These are phyloP conservation scores for Lichtheimia hyalospora DNA, from an alignment of 371 early-diverging fungal genomes.

Conservation along the genomic window DNA sequence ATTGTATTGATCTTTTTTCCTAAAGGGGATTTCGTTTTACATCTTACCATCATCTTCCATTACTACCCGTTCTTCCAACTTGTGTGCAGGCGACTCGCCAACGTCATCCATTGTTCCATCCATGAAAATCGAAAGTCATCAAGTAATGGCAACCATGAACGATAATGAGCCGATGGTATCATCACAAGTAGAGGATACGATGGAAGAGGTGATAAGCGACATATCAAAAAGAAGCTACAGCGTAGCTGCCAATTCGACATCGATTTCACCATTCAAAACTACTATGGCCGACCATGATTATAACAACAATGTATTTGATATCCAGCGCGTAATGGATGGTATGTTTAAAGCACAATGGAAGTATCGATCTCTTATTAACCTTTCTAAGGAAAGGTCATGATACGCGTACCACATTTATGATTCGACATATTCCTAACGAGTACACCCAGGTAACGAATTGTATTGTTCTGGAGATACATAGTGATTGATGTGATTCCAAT, in stretches of 20 bases:
- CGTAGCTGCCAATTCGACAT: no score
- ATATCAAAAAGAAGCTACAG: no score
- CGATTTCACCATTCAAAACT: not conserved
- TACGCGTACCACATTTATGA: slow-evolving; percentile 85
- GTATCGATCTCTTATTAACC: not conserved
- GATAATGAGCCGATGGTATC: not conserved
- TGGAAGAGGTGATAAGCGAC: not conserved
- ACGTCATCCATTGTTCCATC: not conserved
- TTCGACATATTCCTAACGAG: slow-evolving; percentile 92
- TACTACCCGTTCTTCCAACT: not conserved
- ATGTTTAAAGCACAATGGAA: not conserved
- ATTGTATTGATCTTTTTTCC: not conserved
- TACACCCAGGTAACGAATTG: slow-evolving; percentile 59
- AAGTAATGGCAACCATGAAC: not conserved
- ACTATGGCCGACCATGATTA: not conserved
- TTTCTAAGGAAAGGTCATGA: slow-evolving; percentile 50
- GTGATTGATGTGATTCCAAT: not conserved
- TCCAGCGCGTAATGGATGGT: slow-evolving; percentile 12
- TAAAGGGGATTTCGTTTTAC: no score
- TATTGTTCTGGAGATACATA: not conserved
- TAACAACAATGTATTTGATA: slow-evolving; percentile 7
- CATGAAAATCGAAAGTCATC: not conserved
- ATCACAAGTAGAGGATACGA: not conserved
- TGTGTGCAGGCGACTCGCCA: not conserved
- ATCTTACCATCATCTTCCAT: slow-evolving; percentile 4